Conservation (phyloP, 495 filamentous ascomycete genomes). For the Letharia columbiana region DNA sequence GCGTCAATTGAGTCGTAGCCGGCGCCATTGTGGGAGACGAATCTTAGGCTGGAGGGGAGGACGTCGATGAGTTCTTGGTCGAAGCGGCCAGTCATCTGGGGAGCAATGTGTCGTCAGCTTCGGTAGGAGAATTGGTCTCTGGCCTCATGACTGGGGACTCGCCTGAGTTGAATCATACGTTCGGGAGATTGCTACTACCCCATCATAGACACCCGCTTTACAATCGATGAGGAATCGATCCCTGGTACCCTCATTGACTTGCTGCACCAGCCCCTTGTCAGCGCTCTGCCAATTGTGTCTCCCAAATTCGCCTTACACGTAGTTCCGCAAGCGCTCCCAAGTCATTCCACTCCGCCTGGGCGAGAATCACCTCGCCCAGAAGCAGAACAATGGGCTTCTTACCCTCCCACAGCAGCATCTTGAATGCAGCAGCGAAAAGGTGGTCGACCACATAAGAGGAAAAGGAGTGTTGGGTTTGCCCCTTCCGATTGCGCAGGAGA, state of each 20-base stretch:
- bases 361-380: conserved; percentile 47
- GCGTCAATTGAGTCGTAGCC: conserved; percentile 80
- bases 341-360: conserved; percentile 49
- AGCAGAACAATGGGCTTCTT: conserved; percentile 41
- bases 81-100: conserved; percentile 52
- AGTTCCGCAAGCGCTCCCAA: conserved; percentile 43
- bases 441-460: not conserved
- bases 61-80: conserved; percentile 48
- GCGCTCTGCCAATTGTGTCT: not conserved
- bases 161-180: conserved; percentile 53
- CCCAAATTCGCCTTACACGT: conserved; percentile 36
- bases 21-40: conserved; percentile 78
- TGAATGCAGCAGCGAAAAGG: conserved; percentile 9
- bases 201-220: conserved; percentile 46
- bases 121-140: not conserved
- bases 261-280: conserved; percentile 31
- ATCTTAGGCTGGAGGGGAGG: conserved; percentile 60
- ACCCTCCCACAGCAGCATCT: conserved; percentile 11
- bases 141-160: conserved; percentile 10
- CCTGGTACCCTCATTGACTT: conserved; percentile 45
- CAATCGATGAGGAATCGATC: conserved; percentile 46
- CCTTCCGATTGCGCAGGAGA: not conserved
- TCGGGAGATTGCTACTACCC: conserved; percentile 50
- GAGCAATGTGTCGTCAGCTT: conserved; percentile 2
- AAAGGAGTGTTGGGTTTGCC: not conserved